Conservation (phyloP, 257 asterid genomes). For the Salvia splendens region DNA sequence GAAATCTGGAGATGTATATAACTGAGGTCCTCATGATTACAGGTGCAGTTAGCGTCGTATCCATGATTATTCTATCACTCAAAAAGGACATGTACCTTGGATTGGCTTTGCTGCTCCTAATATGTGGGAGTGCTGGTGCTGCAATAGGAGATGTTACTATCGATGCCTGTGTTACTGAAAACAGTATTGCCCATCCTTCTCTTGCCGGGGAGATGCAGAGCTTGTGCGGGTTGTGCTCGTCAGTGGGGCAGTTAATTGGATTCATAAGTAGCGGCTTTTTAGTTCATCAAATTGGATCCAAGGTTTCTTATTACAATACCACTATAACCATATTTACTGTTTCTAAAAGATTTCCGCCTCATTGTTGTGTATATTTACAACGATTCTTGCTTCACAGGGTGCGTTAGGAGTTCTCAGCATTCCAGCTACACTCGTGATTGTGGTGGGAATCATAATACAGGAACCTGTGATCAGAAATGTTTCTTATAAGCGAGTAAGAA, state of each 20-base stretch:
- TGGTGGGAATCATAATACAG: slow-evolving; percentile 54
- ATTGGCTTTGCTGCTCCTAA: no score
- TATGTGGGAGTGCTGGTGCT: slow-evolving; percentile 48
- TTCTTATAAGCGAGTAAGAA: slow-evolving; percentile 51
- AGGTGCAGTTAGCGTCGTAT: slow-evolving; percentile 51
- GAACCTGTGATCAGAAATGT: slow-evolving; percentile 46
- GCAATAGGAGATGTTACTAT: slow-evolving; percentile 91
- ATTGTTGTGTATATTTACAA: not conserved
- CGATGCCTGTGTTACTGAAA: slow-evolving; percentile 94
- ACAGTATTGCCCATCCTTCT: slow-evolving; percentile 76
- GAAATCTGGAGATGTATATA: not conserved
- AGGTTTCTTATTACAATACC: slow-evolving; percentile 41
- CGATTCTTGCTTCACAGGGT: slow-evolving; percentile 42
- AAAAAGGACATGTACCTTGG: slow-evolving; percentile 38
- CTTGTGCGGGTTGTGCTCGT: slow-evolving; percentile 81
- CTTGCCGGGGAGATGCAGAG: slow-evolving; percentile 97
- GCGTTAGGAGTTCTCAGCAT: slow-evolving; percentile 56
- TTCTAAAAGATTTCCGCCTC: not conserved
- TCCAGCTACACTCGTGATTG: slow-evolving; percentile 56
- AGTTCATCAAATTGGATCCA: slow-evolving; percentile 76
- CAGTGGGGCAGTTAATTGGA: slow-evolving; percentile 77
- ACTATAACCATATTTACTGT: not conserved
- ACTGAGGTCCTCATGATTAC: slow-evolving; percentile 32
- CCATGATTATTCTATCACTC: slow-evolving; percentile 53
- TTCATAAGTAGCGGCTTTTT: slow-evolving; percentile 38